phyloP scores from a whole-genome alignment of 768 basidiomycete genomes.

The Imleria badia region DNA sequence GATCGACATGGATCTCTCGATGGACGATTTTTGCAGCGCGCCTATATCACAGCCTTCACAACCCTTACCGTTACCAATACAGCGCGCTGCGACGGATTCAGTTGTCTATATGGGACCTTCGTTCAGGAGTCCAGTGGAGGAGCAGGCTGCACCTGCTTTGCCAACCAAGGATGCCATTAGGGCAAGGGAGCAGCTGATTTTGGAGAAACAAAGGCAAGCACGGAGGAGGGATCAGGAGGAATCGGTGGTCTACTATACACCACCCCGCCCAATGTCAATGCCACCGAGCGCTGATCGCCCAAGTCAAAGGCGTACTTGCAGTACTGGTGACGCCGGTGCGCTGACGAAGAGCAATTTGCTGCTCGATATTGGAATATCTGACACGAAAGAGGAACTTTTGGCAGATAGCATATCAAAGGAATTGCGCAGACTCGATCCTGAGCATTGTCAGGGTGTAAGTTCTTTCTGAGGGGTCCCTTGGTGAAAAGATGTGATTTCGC shows the following conservation, averaged over 20 bases:
- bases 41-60: too few species aligned
- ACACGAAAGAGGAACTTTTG: slow-evolving; percentile 52
- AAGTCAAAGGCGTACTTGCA: slow-evolving; percentile 68
- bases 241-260: slow-evolving; percentile 35
- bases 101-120: slow-evolving; percentile 31
- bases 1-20: slow-evolving; percentile 32
- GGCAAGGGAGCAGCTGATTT: slow-evolving; percentile 63
- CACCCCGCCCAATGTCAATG: slow-evolving; percentile 27
- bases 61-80: slow-evolving; percentile 33
- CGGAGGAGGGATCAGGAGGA: slow-evolving; percentile 53
- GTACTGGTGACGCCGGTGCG: slow-evolving; percentile 70
- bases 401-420: slow-evolving; percentile 74
- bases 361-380: slow-evolving; percentile 39
- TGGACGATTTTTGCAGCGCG: slow-evolving; percentile 25
- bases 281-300: slow-evolving; percentile 43
- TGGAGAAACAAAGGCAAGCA: slow-evolving; percentile 67
- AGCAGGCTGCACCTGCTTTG: slow-evolving; percentile 40
- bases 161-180: slow-evolving; percentile 67
- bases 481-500: background rate
- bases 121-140: slow-evolving; percentile 33
- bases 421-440: slow-evolving; percentile 54
- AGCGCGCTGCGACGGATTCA: slow-evolving; percentile 55
- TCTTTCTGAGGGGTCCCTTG: background rate
- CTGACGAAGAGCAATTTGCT: slow-evolving; percentile 34
- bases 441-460: slow-evolving; percentile 27